phyloP scores from a whole-genome alignment of 2,329 filamentous ascomycete species.

The Akanthomyces lecanii region DNA sequence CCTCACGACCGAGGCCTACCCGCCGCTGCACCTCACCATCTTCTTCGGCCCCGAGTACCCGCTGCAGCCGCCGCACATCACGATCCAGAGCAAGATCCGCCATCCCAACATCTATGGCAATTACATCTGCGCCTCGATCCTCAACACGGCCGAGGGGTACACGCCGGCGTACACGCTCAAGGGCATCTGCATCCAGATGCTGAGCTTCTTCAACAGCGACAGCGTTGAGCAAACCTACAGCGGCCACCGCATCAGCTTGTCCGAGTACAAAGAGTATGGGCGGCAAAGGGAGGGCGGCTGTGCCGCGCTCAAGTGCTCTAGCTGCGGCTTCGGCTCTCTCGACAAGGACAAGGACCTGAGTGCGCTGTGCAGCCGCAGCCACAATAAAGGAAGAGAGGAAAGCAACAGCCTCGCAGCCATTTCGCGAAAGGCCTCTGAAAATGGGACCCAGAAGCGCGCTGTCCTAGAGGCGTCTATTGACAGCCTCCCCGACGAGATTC shows the following conservation, averaged over 20 bases:
- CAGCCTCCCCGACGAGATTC: constrained; percentile 37
- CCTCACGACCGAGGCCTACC: constrained; percentile 36
- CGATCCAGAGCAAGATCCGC: constrained; percentile 36
- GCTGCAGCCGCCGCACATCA: constrained; percentile 34
- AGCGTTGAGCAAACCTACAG: constrained; percentile 33
- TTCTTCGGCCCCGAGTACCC: constrained; percentile 35
- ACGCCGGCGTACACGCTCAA: constrained; percentile 49
- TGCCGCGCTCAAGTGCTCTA: not conserved
- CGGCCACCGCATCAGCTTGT: constrained; percentile 23
- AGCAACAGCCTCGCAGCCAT: not conserved
- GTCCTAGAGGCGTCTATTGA: constrained; percentile 21
- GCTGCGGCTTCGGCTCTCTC: not conserved
- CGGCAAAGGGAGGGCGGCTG: not conserved
- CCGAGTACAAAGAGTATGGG: constrained; percentile 18
- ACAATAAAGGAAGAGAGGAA: not conserved
- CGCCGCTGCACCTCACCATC: constrained; percentile 41
- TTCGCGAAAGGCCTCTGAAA: not conserved
- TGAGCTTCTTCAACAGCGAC: constrained; percentile 49
- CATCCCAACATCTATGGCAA: constrained; percentile 43
- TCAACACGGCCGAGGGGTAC: constrained; percentile 39
- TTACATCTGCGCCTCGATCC: constrained; percentile 45
- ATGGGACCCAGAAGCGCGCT: not conserved
- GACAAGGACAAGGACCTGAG: not conserved
- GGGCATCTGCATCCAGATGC: constrained; percentile 45
- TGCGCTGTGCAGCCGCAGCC: not conserved